Evolutionary conservation across 208 protist species (phyloP), one percentile per base, ranked within the genome.

Genomic region (Porcisia hertigi): DNA sequence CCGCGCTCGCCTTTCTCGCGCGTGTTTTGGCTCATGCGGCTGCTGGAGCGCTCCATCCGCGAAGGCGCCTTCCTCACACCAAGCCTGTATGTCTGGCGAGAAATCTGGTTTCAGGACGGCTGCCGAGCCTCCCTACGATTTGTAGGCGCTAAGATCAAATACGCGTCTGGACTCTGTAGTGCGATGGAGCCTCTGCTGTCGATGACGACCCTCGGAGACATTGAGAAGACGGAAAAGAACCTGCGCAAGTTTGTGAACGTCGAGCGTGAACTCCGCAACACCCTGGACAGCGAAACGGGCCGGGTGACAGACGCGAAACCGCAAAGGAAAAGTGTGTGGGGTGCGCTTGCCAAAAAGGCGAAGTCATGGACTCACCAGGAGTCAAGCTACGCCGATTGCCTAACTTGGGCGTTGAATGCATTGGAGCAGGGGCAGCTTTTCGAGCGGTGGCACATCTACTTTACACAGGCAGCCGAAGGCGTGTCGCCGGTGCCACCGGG

Each of bases 1-100:
- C 89, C 92, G 8, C 71, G 74, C 20, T 71, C 75, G 62, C 71
- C 77, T 39, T 69, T 89, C 53, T 80, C 86, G 49, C 86, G 92
- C 25, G 89, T 94, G 43, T 92, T 87, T 54, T 96, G 92, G 90
- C 79, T 96, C 11, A 94, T 96, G 92, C 88, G 87, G 1, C 60
- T 86, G 49, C 80, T 96, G 25, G 67, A 87, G 72, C 80, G 80
- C 16, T 96, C 92, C 11, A 96, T 96, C 53, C 88, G 89, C 39
- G 79, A 88, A 57, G 92, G 92, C 39, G 89, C 89, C 23, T 96
- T 91, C 73, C 69, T 96, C 41, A 92, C 92, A 0, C 92, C 92
- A 14, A 81, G 88, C 62, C 83, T 96, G 69, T 96, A 92, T 80
- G 90, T 96, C 6, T 82, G 80, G 23, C 80, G 83, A 41, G 88